A percentile compares a stretch with the other conserved stretches of the same genome.
These are phyloP conservation scores for Rhodotorula kratochvilovae DNA, from an alignment of 768 basidiomycete genomes.

Conservation along the genomic window DNA sequence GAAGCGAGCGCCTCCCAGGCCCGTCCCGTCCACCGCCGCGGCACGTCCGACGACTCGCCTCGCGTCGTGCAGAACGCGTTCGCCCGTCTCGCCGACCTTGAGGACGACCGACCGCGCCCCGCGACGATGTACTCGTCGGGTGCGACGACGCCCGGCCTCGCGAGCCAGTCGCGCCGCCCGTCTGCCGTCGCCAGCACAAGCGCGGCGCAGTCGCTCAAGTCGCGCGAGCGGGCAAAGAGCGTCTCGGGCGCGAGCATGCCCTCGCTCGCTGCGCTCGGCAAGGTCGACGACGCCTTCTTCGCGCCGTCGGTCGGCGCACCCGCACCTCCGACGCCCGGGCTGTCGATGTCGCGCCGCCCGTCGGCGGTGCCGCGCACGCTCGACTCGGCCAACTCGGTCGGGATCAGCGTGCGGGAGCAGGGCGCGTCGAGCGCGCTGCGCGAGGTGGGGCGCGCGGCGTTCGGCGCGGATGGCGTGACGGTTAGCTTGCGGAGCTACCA, in stretches of 20 bases:
- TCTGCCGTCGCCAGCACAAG: not conserved
- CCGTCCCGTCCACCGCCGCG: slow-evolving; percentile 9
- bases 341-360: not conserved
- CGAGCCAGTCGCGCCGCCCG: not conserved
- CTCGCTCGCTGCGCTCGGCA: not conserved
- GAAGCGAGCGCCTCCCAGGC: not conserved
- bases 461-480: slow-evolving; percentile 5
- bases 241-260: not conserved
- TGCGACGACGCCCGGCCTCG: not conserved
- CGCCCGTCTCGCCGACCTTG: not conserved
- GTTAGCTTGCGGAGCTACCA: slow-evolving; percentile 24
- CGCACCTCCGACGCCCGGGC: not conserved
- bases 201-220: not conserved
- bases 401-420: slow-evolving; percentile 25
- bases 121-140: not conserved
- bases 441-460: not conserved
- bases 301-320: not conserved
- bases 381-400: not conserved
- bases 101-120: not conserved
- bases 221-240: not conserved
- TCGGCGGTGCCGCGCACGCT: not conserved
- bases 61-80: slow-evolving; percentile 14
- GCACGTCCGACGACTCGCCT: slow-evolving; percentile 21
- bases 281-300: slow-evolving; percentile 9
- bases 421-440: not conserved